A percentile compares a stretch with the other conserved stretches of the same genome.
Conservation (phyloP, 768 basidiomycete genomes). For the Lentinus tigrinus region DNA sequence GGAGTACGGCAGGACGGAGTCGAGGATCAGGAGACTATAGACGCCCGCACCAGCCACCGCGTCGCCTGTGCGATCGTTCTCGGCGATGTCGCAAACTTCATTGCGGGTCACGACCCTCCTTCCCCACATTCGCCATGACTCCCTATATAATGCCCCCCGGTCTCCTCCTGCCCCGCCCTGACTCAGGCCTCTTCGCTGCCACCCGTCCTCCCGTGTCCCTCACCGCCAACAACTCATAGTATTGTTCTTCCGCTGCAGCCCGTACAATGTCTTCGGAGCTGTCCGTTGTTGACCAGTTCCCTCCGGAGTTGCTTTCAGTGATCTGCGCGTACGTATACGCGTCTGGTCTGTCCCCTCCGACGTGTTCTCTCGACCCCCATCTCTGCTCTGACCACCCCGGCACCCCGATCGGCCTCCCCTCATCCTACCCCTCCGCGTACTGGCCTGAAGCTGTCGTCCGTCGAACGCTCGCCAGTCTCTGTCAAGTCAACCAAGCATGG, state of each 20-base stretch:
- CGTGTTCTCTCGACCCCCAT: slow-evolving; percentile 71
- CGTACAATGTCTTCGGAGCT: slow-evolving; percentile 7
- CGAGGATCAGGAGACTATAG: slow-evolving; percentile 6
- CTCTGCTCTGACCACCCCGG: slow-evolving; percentile 39
- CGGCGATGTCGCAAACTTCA: slow-evolving; percentile 12
- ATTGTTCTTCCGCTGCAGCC: neutral
- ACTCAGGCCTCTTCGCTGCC: neutral
- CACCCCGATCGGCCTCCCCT: slow-evolving; percentile 63
- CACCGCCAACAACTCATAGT: neutral
- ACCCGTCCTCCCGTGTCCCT: neutral
- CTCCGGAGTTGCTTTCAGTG: slow-evolving; percentile 67
- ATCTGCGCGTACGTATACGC: slow-evolving; percentile 75
- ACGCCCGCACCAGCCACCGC: neutral
- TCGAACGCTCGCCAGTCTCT: slow-evolving; percentile 65
- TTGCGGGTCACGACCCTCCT: slow-evolving; percentile 4
- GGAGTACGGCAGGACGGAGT: neutral
- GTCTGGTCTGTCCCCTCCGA: slow-evolving; percentile 53
- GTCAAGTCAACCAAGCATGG: slow-evolving; percentile 77
- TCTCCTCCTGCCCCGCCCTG: neutral
- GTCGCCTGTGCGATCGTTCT: slow-evolving; percentile 2
- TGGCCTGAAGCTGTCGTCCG: slow-evolving; percentile 70
- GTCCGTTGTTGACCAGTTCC: slow-evolving; percentile 45
- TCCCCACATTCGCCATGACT: neutral
- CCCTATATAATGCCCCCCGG: neutral
- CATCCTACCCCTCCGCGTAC: slow-evolving; percentile 67